Base-by-base conservation (phyloP, 345 rosid genomes). In the Microcos paniculata region DNA sequence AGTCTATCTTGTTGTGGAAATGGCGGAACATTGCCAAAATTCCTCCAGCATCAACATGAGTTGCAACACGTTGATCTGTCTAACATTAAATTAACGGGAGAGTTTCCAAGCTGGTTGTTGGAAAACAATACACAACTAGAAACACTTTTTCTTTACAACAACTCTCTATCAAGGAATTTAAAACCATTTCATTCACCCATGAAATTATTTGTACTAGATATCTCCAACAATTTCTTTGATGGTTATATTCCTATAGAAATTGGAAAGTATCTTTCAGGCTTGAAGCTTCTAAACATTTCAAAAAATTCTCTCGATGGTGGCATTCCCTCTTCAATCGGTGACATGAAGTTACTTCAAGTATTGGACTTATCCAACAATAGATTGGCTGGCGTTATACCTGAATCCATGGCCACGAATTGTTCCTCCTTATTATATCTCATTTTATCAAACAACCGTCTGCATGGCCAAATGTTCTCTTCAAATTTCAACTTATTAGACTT, bases 81-180 rank as follows among this genome's bases (percentile, higher is more conserved):
- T 8, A 6, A 40, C 15, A 28, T 15, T 12, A 4, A 21, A 0
- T 30, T 83, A 45, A 38, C 14, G 1, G 82, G 80, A n/a, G 38
- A 49, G 8, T 82, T 82, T 45, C 85, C 81, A 8, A 1, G 5
- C 63, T 84, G 87, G 87, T 63, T 81, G 42, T 62, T 84, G 18
- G 43, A 24, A 19, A 84, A 81, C 70, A 84, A 84, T 35, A 66
- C 72, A 6, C 10, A 52, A 1, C 70, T 84, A 26, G 11, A n/a
- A 8, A 0, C 0, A 0, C 48, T 82, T 5, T 3, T 8, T 13
- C 72, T 69, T 28, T 2, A 1, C 57, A 69, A 68, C 26, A 68
- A 68, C 30, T 68, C 72, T 28, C 58, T 69, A 14, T 21, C 56
- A 10, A 23, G 72, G 5, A 5, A 28, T 69, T 23, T 69, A 13